Evolutionary conservation across 768 basidiomycete genomes (phyloP).

Genomic region (Nidula microcarpa): DNA sequence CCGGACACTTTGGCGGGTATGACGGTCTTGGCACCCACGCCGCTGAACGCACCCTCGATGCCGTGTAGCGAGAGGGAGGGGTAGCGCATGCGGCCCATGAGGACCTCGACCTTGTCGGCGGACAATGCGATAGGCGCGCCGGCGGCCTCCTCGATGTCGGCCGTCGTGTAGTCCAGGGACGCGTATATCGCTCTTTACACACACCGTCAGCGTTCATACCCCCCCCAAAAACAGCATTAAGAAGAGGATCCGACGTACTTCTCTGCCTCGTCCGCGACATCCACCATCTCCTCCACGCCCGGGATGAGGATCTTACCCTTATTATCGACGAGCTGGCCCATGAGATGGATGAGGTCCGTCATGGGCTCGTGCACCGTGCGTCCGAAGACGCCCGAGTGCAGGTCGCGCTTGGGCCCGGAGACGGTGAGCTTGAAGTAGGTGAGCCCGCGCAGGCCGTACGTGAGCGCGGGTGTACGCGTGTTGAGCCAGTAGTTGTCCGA

Average conservation of each 20-base stretch:
- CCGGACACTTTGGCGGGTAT: constrained; percentile 88
- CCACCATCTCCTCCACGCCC: constrained; percentile 84
- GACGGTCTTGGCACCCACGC: constrained; percentile 83
- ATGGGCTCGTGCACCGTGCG: constrained; percentile 86
- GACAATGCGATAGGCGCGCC: constrained; percentile 77
- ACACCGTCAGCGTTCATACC: constrained; percentile 9
- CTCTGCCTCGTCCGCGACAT: constrained; percentile 69
- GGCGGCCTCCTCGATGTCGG: constrained; percentile 72
- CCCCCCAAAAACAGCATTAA: neutral
- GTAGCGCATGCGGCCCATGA: constrained; percentile 94
- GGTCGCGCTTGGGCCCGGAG: constrained; percentile 79
- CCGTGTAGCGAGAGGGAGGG: constrained; percentile 91
- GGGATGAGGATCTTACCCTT: constrained; percentile 85
- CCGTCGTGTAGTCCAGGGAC: constrained; percentile 64
- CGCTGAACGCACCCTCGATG: constrained; percentile 92
- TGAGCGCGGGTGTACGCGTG: constrained; percentile 73
- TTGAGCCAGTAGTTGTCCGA: constrained; percentile 96
- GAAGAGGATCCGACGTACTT: constrained; percentile 26
- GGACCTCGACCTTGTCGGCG: constrained; percentile 67
- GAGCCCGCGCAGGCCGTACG: constrained; percentile 87
- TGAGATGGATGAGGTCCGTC: constrained; percentile 84
- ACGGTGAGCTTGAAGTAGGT: constrained; percentile 83
- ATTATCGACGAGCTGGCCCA: constrained; percentile 81
- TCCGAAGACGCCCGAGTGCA: constrained; percentile 90
- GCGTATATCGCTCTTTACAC: constrained; percentile 61